Conservation (phyloP, 73 alveolate species). For the Paraurostyla sp. region DNA sequence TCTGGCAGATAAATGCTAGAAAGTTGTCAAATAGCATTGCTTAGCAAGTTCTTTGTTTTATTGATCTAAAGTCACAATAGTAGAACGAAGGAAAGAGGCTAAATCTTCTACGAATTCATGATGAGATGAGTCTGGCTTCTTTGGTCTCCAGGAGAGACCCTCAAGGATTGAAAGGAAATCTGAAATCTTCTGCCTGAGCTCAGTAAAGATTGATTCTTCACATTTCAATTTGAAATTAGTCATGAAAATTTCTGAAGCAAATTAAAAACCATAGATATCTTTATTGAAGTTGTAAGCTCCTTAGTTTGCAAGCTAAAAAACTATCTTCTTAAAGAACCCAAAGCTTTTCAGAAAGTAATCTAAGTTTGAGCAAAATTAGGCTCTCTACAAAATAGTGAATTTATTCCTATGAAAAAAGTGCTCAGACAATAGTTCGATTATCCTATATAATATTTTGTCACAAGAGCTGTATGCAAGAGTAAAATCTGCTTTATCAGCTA, state of each 20-base stretch:
- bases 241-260: constrained; percentile 12
- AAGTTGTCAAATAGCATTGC: constrained; percentile 24
- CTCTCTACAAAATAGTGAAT: constrained; percentile 47
- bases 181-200: constrained; percentile 35
- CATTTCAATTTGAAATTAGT: constrained; percentile 14
- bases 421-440: constrained; percentile 1
- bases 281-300: background rate
- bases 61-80: constrained; percentile 10
- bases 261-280: constrained; percentile 10
- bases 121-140: background rate
- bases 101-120: constrained; percentile 60
- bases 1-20: constrained; percentile 2
- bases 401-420: constrained; percentile 17
- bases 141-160: constrained; percentile 57
- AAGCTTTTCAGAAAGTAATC: constrained; percentile 34
- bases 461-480: constrained; percentile 10
- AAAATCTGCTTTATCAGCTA: constrained; percentile 53
- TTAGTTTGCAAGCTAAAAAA: constrained; percentile 1
- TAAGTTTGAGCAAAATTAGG: constrained; percentile 30
- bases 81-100: constrained; percentile 22
- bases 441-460: constrained; percentile 5
- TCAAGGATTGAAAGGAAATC: constrained; percentile 49
- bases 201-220: constrained; percentile 43
- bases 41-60: constrained; percentile 22
- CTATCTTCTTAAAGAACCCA: constrained; percentile 20